Evolutionary conservation across 805 yeast species (phyloP), one percentile per base, ranked within the genome.

Genomic region (Ascoidea rubescens): DNA sequence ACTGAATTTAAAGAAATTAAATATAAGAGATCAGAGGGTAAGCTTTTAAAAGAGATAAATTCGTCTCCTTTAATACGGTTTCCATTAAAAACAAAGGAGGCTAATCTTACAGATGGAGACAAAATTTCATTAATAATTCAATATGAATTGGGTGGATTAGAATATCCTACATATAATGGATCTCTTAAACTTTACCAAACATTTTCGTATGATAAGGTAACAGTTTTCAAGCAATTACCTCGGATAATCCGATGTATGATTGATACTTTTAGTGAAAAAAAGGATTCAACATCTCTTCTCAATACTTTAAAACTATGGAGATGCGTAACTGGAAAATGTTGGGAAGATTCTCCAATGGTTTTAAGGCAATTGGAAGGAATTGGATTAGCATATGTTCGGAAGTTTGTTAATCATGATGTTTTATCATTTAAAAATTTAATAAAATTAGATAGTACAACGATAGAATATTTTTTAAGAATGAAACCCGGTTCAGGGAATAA

Each of bases 141-240:
- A 55, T 72, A 67, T 58, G 80, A 76, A 50, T 62, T 78, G 6
- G 77, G 80, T 1, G 78, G 79, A 0, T 48, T 72, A 4, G 78
- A 73, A 31, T 72, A 62, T 51, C 81, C 82, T 0, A 58, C 57
- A 3, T 73, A 68, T 52, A 65, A 61, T 5, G 78, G 74, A 0
- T 65, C 77, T 1, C 50, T 55, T 32, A 71, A 69, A 49, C 60
- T 68, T 14, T 71, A 67, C 45, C 65, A 67, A 32, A 58, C 69
- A 2, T 69, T 78, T 55, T 57, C 65, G 5, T 70, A 71, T 42
- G 83, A 79, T 51, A 75, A 73, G 52, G 47, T 65, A 10, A 56
- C 62, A n/a, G 65, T 73, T 4, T 70, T 75, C 55, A 69, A 69
- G 54, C 75, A 70, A 53, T 55, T 71, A 5, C 66, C 65, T 1